Evolutionary conservation across 306 rosid genomes (phyloP), one percentile per base, ranked within the genome.

Genomic region (Bauhinia variegata): DNA sequence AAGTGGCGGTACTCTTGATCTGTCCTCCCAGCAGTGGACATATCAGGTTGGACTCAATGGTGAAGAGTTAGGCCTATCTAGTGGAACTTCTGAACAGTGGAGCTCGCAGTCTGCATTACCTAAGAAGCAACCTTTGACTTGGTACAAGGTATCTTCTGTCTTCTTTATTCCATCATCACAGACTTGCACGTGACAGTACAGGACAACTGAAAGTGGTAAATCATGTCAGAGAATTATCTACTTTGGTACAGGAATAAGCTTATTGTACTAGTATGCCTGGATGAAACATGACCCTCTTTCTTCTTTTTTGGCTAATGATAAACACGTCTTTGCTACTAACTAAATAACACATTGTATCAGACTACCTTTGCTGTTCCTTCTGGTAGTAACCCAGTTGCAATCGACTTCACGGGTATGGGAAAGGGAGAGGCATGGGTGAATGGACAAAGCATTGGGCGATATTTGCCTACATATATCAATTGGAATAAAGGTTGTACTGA

Each of bases 381-480:
- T 46, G 93, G 96, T 47, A 80, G 60, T 65, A 78, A 82, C 44
- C 97, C 97, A 31, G 89, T 93, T 70, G 96, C 96, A 39, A 48
- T 93, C 70, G 97, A 93, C 85, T 88, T 93, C 77, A 84, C 83
- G 10, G 97, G 97, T 49, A 60, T 89, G 93, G 98, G 97, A 44
- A 93, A 93, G 71, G 98, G 98, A 1, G 96, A 84, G 79, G 97
- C 97, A 16, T 93, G 98, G 98, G 89, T 93, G 71, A 93, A 93
- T 23, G 98, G 98, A 51, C 89, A 93, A 52, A 89, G 98, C 85
- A 93, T 93, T 17, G 98, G 97, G 3, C 88, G 97, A 47, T 93
- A 83, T 71, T 93, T 97, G 98, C 98, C 97, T 2, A 71, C 84
- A 32, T 73, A 72, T 71, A 50, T 61, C 16, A 41, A 97, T 59